Evolutionary conservation across 2,329 filamentous ascomycete species (phyloP), one percentile per base, ranked within the genome.

Genomic region (Pyrenochaeta sp.): DNA sequence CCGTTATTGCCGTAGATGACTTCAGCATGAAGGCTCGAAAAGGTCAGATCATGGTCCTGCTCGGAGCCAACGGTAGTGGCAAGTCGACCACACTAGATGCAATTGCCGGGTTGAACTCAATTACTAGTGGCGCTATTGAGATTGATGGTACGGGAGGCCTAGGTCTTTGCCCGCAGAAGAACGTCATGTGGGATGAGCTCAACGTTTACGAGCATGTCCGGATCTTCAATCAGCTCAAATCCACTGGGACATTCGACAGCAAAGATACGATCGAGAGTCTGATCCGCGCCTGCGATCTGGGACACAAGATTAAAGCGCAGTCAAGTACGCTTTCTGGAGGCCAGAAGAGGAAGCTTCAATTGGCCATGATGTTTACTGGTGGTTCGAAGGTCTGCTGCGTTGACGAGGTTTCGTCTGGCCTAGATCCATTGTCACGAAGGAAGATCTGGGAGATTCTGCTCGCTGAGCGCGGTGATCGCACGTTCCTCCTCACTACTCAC

Each of bases 401-500:
- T 5, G 93, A 97, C 66, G 94, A 97, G 77, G 92, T 97, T 13
- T 93, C 90, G 39, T 93, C 90, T 58, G 94, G 93, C 13, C 84
- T 97, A 22, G 93, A 97, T 72, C 93, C 94, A 0, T 81, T 97
- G 1, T 93, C 91, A 22, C 85, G 94, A 53, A 83, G 93, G 28
- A 97, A 96, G 79, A 91, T 97, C 25, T 97, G 93, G 93, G 92
- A 97, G 66, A 97, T 97, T 58, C 82, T 97, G 24, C 82, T 97
- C 12, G 90, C 90, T 1, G 93, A 97, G 76, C 87, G 93, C 56
- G 93, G 92, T 22, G 84, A 84, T 58, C 84, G 93, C 42, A 96
- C 93, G 0, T 91, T 97, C 67, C 86, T 97, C 42, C 78, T 97
- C 56, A 97, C 93, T 0, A 97, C 93, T 0, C 94, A 97, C 75